Conservation (phyloP, 495 filamentous ascomycete genomes). For the Lasiosphaeria ovina region DNA sequence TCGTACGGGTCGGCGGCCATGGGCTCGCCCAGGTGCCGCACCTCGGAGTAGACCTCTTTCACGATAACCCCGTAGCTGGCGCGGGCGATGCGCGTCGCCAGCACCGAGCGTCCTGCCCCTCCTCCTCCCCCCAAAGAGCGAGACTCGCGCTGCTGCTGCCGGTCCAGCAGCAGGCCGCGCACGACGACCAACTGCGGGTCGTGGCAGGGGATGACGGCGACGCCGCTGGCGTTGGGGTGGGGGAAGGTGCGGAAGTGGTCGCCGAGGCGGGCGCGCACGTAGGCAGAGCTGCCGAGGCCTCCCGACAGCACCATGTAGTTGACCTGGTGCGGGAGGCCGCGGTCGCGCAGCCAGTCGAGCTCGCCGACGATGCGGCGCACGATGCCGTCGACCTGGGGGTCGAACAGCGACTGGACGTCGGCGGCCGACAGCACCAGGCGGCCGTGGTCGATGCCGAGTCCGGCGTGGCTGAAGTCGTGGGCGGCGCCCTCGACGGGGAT, state of each 20-base stretch:
- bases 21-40: slow-evolving; percentile 42
- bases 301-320: slow-evolving; percentile 60
- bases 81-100: slow-evolving; percentile 51
- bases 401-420: slow-evolving; percentile 55
- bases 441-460: slow-evolving; percentile 39
- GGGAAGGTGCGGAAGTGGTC: slow-evolving; percentile 35
- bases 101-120: slow-evolving; percentile 32
- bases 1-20: slow-evolving; percentile 46
- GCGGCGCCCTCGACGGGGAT: slow-evolving; percentile 33
- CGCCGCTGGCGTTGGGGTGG: slow-evolving; percentile 38
- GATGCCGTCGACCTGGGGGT: slow-evolving; percentile 55
- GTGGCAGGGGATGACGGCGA: slow-evolving; percentile 48
- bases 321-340: slow-evolving; percentile 46
- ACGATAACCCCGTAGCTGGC: slow-evolving; percentile 57
- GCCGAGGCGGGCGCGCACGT: slow-evolving; percentile 49
- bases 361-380: slow-evolving; percentile 53
- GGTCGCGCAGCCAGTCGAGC: slow-evolving; percentile 48
- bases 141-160: slow-evolving; percentile 50
- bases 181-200: slow-evolving; percentile 61
- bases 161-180: slow-evolving; percentile 54
- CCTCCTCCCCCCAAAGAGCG: too few relatives aligned
- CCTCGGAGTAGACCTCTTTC: slow-evolving; percentile 44
- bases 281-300: slow-evolving; percentile 64
- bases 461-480: slow-evolving; percentile 38
- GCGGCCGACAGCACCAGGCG: slow-evolving; percentile 36